Evolutionary conservation across 805 yeast species (phyloP).

Genomic region (Maudiozyma saulgeensis): DNA sequence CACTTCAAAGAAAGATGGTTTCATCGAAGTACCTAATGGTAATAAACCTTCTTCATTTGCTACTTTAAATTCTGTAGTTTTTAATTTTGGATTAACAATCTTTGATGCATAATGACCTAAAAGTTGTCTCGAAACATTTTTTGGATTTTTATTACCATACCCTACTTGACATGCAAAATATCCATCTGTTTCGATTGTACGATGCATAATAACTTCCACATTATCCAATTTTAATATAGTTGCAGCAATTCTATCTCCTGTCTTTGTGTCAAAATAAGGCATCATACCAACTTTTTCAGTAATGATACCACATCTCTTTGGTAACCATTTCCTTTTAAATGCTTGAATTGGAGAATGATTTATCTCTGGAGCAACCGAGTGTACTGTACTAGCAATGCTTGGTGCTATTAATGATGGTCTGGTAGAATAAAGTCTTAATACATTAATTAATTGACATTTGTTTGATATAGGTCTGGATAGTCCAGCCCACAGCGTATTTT

Average conservation of each 20-base stretch:
- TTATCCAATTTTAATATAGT: conserved; percentile 83
- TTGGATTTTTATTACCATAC: conserved; percentile 55
- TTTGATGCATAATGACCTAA: conserved; percentile 75
- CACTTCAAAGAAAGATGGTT: conserved; percentile 71
- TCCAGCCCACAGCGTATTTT: not conserved
- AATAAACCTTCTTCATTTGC: conserved; percentile 54
- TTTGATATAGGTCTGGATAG: not conserved
- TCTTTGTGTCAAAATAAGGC: conserved; percentile 57
- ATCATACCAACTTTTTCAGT: conserved; percentile 89
- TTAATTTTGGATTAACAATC: conserved; percentile 71
- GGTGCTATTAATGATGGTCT: conserved; percentile 24
- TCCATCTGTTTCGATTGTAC: conserved; percentile 65
- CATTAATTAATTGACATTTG: not conserved
- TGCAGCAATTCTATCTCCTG: conserved; percentile 67
- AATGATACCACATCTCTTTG: conserved; percentile 72
- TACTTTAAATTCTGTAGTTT: conserved; percentile 71
- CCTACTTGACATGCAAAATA: conserved; percentile 84
- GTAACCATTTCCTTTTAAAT: conserved; percentile 61
- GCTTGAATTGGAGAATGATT: conserved; percentile 62
- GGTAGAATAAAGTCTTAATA: conserved; percentile 5
- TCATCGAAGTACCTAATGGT: conserved; percentile 67
- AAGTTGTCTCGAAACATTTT: conserved; percentile 53
- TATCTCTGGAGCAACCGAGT: conserved; percentile 36
- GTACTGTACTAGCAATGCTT: conserved; percentile 20
- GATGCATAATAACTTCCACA: conserved; percentile 72